A percentile compares a stretch with the other conserved stretches of the same genome.
Evolutionary conservation across 345 rosid species (phyloP).

Genomic region (Populus euphratica): DNA sequence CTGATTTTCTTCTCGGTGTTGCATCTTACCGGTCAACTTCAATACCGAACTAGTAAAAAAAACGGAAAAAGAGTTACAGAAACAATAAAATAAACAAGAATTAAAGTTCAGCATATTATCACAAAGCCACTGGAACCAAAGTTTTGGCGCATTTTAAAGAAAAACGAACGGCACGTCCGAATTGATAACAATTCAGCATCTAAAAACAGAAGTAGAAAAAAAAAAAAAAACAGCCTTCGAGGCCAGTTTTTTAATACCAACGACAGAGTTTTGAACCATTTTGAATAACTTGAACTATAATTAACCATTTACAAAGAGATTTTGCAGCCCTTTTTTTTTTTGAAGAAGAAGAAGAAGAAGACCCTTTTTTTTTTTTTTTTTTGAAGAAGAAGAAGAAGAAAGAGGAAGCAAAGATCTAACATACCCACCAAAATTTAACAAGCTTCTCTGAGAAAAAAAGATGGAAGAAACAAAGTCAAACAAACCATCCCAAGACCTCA

Average conservation of each 20-base stretch:
- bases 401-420: not conserved
- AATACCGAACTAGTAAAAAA: not conserved
- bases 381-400: not conserved
- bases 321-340: not conserved
- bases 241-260: constrained; percentile 3
- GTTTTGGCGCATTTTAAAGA: not conserved
- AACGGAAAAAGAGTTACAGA: not conserved
- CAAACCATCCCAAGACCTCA: constrained; percentile 27
- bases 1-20: not conserved
- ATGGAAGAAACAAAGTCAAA: constrained; percentile 23
- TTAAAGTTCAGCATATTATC: not conserved
- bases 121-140: not conserved
- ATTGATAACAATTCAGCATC: not conserved
- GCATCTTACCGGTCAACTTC: not conserved
- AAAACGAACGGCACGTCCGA: too few relatives aligned
- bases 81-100: not conserved
- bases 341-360: constrained; percentile 7
- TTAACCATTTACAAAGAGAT: not conserved
- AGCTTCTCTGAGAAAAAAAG: constrained; percentile 15
- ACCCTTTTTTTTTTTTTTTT: not conserved
- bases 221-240: not conserved
- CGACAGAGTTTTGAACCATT: not conserved
- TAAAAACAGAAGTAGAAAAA: not conserved
- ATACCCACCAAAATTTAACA: constrained; percentile 32
- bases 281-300: constrained; percentile 1